Evolutionary conservation across 306 rosid genomes (phyloP), one percentile per base, ranked within the genome.

Genomic region (Casuarina glauca): DNA sequence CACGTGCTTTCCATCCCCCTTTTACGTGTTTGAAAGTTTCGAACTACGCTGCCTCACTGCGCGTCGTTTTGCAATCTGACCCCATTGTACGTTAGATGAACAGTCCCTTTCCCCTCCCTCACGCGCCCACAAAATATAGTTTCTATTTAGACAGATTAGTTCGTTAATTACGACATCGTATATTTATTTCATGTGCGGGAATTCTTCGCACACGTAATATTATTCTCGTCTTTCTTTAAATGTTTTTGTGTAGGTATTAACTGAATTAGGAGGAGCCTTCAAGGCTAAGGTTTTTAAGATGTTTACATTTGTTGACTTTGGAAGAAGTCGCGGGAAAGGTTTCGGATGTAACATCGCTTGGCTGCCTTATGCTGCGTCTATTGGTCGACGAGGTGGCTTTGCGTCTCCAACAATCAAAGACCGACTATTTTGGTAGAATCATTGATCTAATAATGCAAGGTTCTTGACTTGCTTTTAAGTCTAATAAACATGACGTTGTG

Each of bases 1-100:
- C 90, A 86, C 88, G 83, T 86, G 91, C 61, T 57, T 6, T 44
- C 72, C 57, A 32, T 32, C 74, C 42, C 70, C 81, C 36, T 9
- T n/a, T 51, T 15, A 2, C n/a, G 57, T 15, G 3, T 51, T 51
- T 51, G n/a, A 49, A 49, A 49, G 53, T 49, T 49, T 49, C 12
- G 12, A 15, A 51, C 13, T 48, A 9, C 51, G 51, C 51, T 6
- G 12, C 7, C 50, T 46, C 12, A 10, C 2, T 46, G 13, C 51
- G 10, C 51, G 51, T 19, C 1, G 19, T 55, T 55, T n/a, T 26
- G 32, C 32, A 26, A 26, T 26, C 32, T 26, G 32, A 26, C 32
- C 32, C 32, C 32, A 26, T 26, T 26, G 32, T 26, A 1, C 32
- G 32, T 19, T 58, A 58, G 64, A 0, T 58, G 64, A 58, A 58